Evolutionary conservation across 345 rosid genomes (phyloP), one percentile per base, ranked within the genome.

Genomic region (Brassica napus): DNA sequence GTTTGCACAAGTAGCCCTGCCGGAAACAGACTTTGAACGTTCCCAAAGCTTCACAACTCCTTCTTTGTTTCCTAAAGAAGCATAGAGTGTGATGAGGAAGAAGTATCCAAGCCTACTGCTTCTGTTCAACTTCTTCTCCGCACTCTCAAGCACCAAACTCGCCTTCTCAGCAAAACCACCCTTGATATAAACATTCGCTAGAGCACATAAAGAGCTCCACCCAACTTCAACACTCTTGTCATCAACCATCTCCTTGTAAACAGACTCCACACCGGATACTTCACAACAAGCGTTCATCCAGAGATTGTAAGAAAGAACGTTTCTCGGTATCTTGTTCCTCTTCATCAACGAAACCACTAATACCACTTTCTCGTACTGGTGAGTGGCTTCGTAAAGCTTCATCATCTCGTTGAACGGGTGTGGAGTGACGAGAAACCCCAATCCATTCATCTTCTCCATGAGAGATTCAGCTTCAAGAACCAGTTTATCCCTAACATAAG

Each of bases 321-420:
- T 86, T 69, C 84, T 82, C 8, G 87, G 83, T 70, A 88, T 85
- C 64, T 83, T 81, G 79, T 89, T 89, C 39, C 18, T 68, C 67
- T 84, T 87, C 96, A 88, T 91, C 77, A 84, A 68, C 28, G 35
- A 39, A 31, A 89, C 81, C 76, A 88, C 89, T 75, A 79, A 42
- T 12, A 61, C 81, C 2, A 88, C 90, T 85, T 88, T 85, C 66
- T 85, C 83, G 37, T 21, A 83, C 23, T 85, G 82, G 24, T 77
- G 70, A 10, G 77, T 81, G 0, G 86, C 69, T 63, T 80, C 71
- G 65, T 89, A 91, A 24, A 89, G 86, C 78, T 91, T 89, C 93
- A 88, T 86, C 87, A 89, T 89, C 75, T 91, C 93, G 31, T 86
- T 91, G 54, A 78, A 91, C 1, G 83, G 88, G 55, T 86, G 87